Percentiles rank a stretch among this genome's conserved stretches.
Evolutionary conservation across 768 basidiomycete species (phyloP).

Genomic region (Thelephora ganbajun): DNA sequence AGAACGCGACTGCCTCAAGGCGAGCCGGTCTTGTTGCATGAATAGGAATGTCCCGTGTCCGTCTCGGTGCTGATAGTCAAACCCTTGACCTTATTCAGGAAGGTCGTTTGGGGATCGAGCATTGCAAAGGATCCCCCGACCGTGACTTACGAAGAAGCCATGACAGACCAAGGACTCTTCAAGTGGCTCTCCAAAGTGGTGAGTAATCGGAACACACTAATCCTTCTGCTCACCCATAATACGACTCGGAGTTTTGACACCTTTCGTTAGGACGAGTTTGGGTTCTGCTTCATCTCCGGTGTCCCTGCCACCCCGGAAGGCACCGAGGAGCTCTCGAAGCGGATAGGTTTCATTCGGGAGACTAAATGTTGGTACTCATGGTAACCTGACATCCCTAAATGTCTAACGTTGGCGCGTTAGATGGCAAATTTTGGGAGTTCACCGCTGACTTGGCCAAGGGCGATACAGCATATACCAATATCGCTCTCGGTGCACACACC

Average conservation of each 20-base stretch:
- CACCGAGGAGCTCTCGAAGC: constrained; percentile 62
- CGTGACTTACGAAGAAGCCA: constrained; percentile 58
- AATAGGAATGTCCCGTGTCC: background rate
- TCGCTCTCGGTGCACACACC: constrained; percentile 78
- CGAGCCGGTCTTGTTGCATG: background rate
- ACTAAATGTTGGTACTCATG: constrained; percentile 43
- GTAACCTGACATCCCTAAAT: background rate
- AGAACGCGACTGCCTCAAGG: constrained; percentile 29
- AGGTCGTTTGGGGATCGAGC: constrained; percentile 69
- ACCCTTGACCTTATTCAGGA: no score
- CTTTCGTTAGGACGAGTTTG: constrained; percentile 58
- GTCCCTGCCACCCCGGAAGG: constrained; percentile 73
- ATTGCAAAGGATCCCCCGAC: constrained; percentile 66
- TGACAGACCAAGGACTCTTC: constrained; percentile 58
- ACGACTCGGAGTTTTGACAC: background rate
- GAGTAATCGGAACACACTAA: constrained; percentile 17
- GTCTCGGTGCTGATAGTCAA: background rate
- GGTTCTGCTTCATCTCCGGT: constrained; percentile 77
- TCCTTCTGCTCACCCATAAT: background rate
- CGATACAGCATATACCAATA: constrained; percentile 87
- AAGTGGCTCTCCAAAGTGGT: constrained; percentile 77
- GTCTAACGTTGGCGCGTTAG: constrained; percentile 22
- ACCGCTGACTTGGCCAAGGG: constrained; percentile 83
- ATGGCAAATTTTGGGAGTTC: constrained; percentile 96
- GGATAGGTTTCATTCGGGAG: constrained; percentile 82